phyloP scores from a whole-genome alignment of 2,329 filamentous ascomycete species.

The Fusarium goolgardi region DNA sequence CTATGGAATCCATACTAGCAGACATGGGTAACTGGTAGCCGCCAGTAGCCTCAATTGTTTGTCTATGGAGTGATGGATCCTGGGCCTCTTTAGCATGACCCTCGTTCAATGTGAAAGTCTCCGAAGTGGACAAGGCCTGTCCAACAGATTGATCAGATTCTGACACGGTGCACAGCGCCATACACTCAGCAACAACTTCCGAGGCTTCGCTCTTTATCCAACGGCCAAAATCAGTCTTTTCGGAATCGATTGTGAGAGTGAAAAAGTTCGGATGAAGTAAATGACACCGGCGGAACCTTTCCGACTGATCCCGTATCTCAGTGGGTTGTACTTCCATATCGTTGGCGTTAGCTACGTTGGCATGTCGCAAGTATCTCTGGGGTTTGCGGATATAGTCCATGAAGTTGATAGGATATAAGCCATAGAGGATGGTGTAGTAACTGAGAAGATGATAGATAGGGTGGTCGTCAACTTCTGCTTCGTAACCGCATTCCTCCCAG shows the following conservation, averaged over 20 bases:
- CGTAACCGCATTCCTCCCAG: constrained; percentile 75
- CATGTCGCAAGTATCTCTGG: constrained; percentile 79
- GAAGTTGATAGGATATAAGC: constrained; percentile 85
- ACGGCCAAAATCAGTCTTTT: constrained; percentile 78
- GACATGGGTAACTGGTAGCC: constrained; percentile 67
- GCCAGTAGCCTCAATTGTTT: constrained; percentile 51
- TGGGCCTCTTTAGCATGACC: constrained; percentile 50
- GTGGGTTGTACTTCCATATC: constrained; percentile 82
- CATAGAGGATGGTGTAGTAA: constrained; percentile 86
- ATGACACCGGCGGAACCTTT: constrained; percentile 78
- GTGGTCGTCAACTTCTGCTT: constrained; percentile 70
- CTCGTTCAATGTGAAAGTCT: constrained; percentile 43
- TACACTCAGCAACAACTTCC: constrained; percentile 83
- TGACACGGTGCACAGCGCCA: constrained; percentile 67
- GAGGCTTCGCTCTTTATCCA: constrained; percentile 84
- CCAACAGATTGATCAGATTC: constrained; percentile 45
- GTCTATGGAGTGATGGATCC: constrained; percentile 56
- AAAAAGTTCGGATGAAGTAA: constrained; percentile 88
- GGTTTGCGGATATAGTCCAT: constrained; percentile 88
- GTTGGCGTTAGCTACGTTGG: constrained; percentile 75
- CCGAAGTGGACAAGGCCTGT: constrained; percentile 39
- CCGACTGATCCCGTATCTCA: constrained; percentile 80
- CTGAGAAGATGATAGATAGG: constrained; percentile 75
- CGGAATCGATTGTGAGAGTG: constrained; percentile 80
- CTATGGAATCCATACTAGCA: constrained; percentile 59